Percentiles rank a stretch among this genome's conserved stretches.
These are phyloP conservation scores for Crepidotus variabilis DNA, from an alignment of 768 basidiomycete species.

Conservation along the genomic window DNA sequence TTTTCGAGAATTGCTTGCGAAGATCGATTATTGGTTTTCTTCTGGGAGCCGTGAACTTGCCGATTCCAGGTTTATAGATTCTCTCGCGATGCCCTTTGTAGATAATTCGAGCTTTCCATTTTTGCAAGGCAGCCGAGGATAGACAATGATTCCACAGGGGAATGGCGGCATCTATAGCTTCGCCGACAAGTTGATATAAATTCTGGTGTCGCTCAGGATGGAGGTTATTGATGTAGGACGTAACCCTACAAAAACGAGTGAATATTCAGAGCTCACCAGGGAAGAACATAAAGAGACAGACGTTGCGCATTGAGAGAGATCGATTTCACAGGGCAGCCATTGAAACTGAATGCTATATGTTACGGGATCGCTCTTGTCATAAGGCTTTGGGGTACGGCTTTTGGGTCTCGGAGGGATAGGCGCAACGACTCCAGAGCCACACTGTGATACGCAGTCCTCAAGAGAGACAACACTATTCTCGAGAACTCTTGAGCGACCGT, in stretches of 20 bases:
- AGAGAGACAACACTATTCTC: constrained; percentile 15
- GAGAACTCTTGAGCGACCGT: constrained; percentile 23
- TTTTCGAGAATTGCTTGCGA: not conserved
- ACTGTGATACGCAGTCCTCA: constrained; percentile 11
- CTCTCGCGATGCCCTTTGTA: not conserved
- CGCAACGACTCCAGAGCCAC: not conserved
- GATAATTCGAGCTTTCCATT: not conserved
- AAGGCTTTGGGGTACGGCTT: not conserved
- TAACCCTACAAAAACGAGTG: constrained; percentile 12
- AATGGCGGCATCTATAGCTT: constrained; percentile 23
- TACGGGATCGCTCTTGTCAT: not conserved
- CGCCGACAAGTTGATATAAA: constrained; percentile 23
- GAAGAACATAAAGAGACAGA: not conserved
- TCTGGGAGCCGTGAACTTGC: not conserved
- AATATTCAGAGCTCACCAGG: not conserved
- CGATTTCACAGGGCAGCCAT: constrained; percentile 3
- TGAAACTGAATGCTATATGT: not conserved
- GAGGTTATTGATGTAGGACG: constrained; percentile 38
- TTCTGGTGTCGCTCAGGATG: constrained; percentile 22
- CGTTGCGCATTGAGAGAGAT: not conserved
- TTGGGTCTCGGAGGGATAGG: not conserved
- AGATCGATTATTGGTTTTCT: not conserved
- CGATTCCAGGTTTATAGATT: not conserved
- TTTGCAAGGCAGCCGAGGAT: not conserved
- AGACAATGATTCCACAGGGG: constrained; percentile 23